A percentile compares a stretch with the other conserved stretches of the same genome.
Conservation (phyloP, 202 grass and related monocot genomes). For the Cymbopogon flexuosus region DNA sequence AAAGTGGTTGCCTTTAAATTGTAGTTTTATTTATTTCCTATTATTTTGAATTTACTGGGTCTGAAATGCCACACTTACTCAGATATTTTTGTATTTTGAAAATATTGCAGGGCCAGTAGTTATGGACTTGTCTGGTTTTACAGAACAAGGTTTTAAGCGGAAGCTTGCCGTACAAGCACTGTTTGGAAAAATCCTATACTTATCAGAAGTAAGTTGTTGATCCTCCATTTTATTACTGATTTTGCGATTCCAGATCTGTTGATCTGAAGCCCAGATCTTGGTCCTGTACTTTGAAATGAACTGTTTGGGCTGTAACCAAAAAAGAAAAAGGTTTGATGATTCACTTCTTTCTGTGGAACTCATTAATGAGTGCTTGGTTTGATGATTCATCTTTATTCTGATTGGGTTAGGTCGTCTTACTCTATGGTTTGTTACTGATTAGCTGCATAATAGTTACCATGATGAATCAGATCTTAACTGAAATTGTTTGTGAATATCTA, state of each 20-base stretch:
- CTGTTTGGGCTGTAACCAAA: neutral
- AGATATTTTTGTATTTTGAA: constrained; percentile 17
- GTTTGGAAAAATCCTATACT: constrained; percentile 83
- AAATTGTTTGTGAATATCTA: constrained; percentile 31
- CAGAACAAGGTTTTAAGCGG: constrained; percentile 64
- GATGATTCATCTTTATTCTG: neutral
- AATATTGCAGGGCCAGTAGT: constrained; percentile 70
- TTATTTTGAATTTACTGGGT: neutral
- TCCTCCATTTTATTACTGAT: neutral
- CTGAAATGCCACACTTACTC: constrained; percentile 1
- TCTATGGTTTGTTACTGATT: neutral
- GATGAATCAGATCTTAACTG: constrained; percentile 9
- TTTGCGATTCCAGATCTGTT: neutral
- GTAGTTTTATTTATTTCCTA: neutral
- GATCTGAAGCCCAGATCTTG: neutral
- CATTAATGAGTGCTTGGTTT: neutral
- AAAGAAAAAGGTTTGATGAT: neutral
- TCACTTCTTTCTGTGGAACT: neutral
- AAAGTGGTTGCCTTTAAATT: neutral
- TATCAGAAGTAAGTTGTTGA: constrained; percentile 60
- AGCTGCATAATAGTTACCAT: neutral
- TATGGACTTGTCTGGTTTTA: constrained; percentile 79
- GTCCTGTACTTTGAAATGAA: neutral
- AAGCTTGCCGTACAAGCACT: constrained; percentile 73
- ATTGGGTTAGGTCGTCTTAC: neutral